Evolutionary conservation across 2,329 filamentous ascomycete genomes (phyloP), one percentile per base, ranked within the genome.

Genomic region (Pyricularia pennisetigena): DNA sequence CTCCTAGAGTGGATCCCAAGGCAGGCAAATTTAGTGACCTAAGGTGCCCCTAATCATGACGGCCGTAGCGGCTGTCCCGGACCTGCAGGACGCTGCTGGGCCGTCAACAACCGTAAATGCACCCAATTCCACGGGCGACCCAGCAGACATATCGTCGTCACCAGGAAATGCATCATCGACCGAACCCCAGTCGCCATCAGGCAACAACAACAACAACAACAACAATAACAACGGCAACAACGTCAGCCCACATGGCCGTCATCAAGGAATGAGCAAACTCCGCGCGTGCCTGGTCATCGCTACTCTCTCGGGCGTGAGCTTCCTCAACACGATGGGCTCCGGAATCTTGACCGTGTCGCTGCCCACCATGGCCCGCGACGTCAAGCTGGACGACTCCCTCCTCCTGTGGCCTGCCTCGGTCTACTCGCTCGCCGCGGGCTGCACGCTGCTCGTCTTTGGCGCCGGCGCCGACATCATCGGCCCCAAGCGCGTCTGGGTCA

Each of bases 401-500:
- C 24, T 62, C 24, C 59, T 62, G 26, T 62, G 73, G 73, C 73
- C 73, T 8, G 69, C 73, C 4, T 71, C 72, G 16, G 72, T 74
- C 26, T 73, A 72, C 35, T 69, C 70, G n/a, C 69, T 74, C 3
- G 68, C 72, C 4, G 71, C 72, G 7, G 72, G 71, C 5, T 73
- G 72, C 26, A 69, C 70, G 6, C 72, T 80, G 5, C 75, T 79
- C 59, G 72, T 80, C 3, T 76, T 78, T 64, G 78, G 78, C 10
- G 76, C 78, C 0, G 70, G 79, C 0, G 77, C 77, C 4, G 79
- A 80, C 65, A 73, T 79, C 0, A 71, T 80, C 5, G 79, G 79
- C 0, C 71, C 75, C 29, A 76, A 76, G 35, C 69, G 69, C 14
- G 74, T 79, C 67, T 62, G 59, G 59, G 29, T 62, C 59, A 28